A percentile compares a stretch with the other conserved stretches of the same genome.
These are phyloP conservation scores for Orbilia javanica DNA, from an alignment of 2,329 filamentous ascomycete species.

Conservation along the genomic window DNA sequence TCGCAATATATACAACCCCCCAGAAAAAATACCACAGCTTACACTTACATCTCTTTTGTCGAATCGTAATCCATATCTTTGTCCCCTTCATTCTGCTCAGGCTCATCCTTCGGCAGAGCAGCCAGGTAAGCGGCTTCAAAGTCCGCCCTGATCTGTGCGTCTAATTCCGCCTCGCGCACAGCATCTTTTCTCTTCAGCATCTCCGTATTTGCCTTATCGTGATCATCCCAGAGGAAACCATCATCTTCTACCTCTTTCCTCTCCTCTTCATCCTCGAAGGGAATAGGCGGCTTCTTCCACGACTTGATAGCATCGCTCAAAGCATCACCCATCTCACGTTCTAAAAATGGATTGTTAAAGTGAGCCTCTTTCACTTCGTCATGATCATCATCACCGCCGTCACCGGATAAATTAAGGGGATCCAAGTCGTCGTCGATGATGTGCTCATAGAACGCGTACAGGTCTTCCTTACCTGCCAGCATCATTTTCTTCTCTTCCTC, in stretches of 20 bases:
- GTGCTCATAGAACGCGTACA: slow-evolving; percentile 53
- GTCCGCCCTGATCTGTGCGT: background rate
- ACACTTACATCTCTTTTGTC: slow-evolving; percentile 7
- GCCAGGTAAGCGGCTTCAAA: slow-evolving; percentile 5
- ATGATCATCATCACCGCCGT: slow-evolving; percentile 23
- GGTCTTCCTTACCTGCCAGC: slow-evolving; percentile 53
- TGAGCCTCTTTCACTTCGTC: slow-evolving; percentile 42
- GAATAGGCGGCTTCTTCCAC: slow-evolving; percentile 23
- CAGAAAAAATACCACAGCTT: slow-evolving; percentile 1
- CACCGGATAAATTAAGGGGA: slow-evolving; percentile 15
- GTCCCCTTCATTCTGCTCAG: background rate
- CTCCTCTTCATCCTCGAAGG: background rate
- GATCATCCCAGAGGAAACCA: slow-evolving; percentile 9
- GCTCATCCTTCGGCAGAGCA: background rate
- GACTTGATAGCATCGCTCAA: slow-evolving; percentile 28
- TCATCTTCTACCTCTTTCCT: slow-evolving; percentile 15
- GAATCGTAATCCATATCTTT: background rate
- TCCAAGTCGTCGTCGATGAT: slow-evolving; percentile 48
- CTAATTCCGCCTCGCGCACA: slow-evolving; percentile 2
- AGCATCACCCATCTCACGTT: slow-evolving; percentile 40
- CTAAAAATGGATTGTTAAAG: slow-evolving; percentile 42
- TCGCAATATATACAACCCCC: slow-evolving; percentile 12
- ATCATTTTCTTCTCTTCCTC: slow-evolving; percentile 16
- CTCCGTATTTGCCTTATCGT: slow-evolving; percentile 21
- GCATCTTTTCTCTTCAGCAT: slow-evolving; percentile 10